Percentiles rank a stretch among this genome's conserved stretches.
Conservation (phyloP, 139 green algal species). For the Zygnema circumcarinatum region DNA sequence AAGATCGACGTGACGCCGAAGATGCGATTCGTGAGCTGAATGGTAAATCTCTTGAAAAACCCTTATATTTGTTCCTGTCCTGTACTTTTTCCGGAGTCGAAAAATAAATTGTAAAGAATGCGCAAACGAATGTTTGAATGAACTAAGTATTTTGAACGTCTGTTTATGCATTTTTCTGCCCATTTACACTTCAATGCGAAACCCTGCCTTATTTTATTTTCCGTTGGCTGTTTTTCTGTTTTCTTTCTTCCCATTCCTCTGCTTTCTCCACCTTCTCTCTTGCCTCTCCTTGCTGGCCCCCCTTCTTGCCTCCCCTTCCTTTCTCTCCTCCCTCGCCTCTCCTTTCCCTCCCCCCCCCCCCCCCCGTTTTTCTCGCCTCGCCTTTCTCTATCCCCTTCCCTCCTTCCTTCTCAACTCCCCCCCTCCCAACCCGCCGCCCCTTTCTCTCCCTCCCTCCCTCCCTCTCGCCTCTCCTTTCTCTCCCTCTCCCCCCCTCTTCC, state of each 20-base stretch:
- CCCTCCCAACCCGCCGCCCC: no score
- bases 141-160: background rate
- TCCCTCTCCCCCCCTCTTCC: background rate
- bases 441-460: background rate
- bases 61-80: constrained; percentile 16
- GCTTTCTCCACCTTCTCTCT: background rate
- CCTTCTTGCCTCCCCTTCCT: background rate
- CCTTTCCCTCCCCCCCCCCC: background rate
- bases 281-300: background rate
- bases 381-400: background rate
- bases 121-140: background rate
- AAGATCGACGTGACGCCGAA: constrained; percentile 55
- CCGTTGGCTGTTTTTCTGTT: no score
- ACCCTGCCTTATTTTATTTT: no score
- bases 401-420: background rate
- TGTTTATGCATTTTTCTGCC: background rate
- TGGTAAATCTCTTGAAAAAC: background rate
- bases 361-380: no score
- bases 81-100: background rate
- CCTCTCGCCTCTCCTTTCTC: background rate
- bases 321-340: background rate
- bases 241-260: background rate
- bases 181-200: no score
- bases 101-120: background rate
- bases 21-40: constrained; percentile 57